These are phyloP conservation scores for Dendrobium huoshanense DNA, from an alignment of 106 monocot genomes.

Conservation along the genomic window DNA sequence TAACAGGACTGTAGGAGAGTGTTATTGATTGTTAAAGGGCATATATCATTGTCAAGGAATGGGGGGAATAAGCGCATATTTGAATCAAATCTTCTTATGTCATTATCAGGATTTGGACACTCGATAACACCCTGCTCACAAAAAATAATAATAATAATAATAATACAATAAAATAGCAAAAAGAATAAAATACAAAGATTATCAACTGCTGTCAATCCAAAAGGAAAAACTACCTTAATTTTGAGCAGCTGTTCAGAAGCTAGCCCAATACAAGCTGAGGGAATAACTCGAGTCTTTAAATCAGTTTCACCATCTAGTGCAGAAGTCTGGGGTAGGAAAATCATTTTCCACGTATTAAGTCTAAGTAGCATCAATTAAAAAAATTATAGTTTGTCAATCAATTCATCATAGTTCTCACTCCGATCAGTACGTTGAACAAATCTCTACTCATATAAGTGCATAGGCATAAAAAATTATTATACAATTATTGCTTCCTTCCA, in stretches of 20 bases:
- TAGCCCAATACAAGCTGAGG: constrained; percentile 57
- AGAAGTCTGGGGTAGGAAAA: constrained; percentile 59
- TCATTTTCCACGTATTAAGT: neutral
- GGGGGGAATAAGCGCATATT: constrained; percentile 88
- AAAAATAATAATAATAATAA: neutral
- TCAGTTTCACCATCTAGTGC: constrained; percentile 99
- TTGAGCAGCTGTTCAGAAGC: constrained; percentile 57
- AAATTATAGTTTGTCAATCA: neutral
- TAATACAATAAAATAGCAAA: constrained; percentile 1
- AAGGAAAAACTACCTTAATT: constrained; percentile 52
- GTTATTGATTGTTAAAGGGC: constrained; percentile 85
- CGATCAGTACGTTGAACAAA: neutral
- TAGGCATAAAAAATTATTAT: too few species aligned
- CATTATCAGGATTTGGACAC: constrained; percentile 84
- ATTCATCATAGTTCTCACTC: neutral
- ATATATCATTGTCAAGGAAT: constrained; percentile 83
- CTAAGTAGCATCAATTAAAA: neutral
- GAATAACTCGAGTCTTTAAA: constrained; percentile 74
- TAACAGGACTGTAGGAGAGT: constrained; percentile 92
- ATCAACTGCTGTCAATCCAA: neutral
- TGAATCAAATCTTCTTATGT: constrained; percentile 95
- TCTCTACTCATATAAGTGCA: neutral
- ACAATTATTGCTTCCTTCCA: neutral
- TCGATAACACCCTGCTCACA: constrained; percentile 80
- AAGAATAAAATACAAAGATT: constrained; percentile 7